phyloP scores from a whole-genome alignment of 1,284 basidiomycete genomes.

The Austroboletus niveus region DNA sequence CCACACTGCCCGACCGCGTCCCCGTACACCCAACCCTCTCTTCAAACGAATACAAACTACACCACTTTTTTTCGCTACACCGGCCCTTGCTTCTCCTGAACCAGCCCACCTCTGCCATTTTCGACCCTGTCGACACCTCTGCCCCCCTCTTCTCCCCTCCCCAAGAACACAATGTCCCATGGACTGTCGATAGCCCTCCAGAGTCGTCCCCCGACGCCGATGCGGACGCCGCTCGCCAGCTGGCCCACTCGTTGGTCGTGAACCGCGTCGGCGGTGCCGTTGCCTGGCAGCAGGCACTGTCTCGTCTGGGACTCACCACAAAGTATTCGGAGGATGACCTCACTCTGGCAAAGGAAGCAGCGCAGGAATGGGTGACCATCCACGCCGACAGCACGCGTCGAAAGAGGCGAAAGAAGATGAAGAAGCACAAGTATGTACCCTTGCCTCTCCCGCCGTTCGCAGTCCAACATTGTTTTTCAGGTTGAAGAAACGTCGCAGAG shows the following conservation, averaged over 20 bases:
- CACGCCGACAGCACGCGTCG: slow-evolving; percentile 77
- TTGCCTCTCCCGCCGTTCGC: background rate
- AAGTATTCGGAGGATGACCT: slow-evolving; percentile 46
- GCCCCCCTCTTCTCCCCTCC: slow-evolving; percentile 29
- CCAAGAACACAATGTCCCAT: slow-evolving; percentile 9
- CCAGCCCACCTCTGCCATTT: slow-evolving; percentile 53
- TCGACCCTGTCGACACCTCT: slow-evolving; percentile 45
- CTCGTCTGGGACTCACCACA: slow-evolving; percentile 56
- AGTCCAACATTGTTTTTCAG: slow-evolving; percentile 21
- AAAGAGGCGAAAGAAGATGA: slow-evolving; percentile 86
- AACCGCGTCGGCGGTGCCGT: slow-evolving; percentile 57
- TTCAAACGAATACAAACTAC: slow-evolving; percentile 66
- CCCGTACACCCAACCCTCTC: slow-evolving; percentile 54
- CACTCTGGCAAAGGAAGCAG: slow-evolving; percentile 47
- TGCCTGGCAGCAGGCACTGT: slow-evolving; percentile 63
- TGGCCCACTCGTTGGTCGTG: slow-evolving; percentile 66
- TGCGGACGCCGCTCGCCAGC: slow-evolving; percentile 71
- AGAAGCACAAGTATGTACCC: slow-evolving; percentile 81
- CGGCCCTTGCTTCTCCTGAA: slow-evolving; percentile 67
- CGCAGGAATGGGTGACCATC: slow-evolving; percentile 59
- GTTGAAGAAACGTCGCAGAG: slow-evolving; percentile 47
- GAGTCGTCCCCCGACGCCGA: slow-evolving; percentile 66
- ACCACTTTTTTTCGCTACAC: slow-evolving; percentile 77
- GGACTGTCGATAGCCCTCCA: slow-evolving; percentile 44
- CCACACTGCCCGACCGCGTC: slow-evolving; percentile 6